These are phyloP conservation scores for Metschnikowia gelsemii DNA, from an alignment of 805 yeast species.

Conservation along the genomic window DNA sequence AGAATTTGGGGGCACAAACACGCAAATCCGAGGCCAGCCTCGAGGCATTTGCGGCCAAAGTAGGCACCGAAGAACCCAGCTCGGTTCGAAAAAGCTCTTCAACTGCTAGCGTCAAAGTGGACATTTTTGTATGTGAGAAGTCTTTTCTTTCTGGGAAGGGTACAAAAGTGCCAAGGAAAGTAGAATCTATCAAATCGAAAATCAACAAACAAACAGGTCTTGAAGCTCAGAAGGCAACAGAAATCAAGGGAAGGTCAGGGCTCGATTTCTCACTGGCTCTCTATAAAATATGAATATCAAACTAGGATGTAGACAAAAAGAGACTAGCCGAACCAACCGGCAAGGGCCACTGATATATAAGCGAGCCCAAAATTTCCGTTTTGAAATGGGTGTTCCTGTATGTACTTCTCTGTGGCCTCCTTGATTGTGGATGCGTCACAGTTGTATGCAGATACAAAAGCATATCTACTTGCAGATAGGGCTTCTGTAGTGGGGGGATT, in stretches of 20 bases:
- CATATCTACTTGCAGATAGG: conserved; percentile 3
- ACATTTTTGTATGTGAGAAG: conserved; percentile 12
- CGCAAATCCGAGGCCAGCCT: conserved; percentile 10
- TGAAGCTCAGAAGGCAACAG: not conserved
- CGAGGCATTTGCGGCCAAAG: conserved; percentile 9
- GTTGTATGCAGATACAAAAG: not conserved
- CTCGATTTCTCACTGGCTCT: not conserved
- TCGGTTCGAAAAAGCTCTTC: conserved; percentile 17
- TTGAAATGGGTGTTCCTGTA: conserved; percentile 1
- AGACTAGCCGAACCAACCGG: too few species aligned
- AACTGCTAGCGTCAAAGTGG: conserved; percentile 20
- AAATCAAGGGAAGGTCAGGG: not conserved
- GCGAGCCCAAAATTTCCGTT: conserved; percentile 4
- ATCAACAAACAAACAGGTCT: not conserved
- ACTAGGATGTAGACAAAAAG: not conserved
- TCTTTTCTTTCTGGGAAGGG: not conserved
- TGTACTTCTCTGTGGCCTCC: conserved; percentile 1
- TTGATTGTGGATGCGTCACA: conserved; percentile 1
- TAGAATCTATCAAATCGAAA: not conserved
- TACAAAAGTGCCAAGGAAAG: not conserved
- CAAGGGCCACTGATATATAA: conserved; percentile 9
- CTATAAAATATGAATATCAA: not conserved
- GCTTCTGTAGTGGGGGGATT: conserved; percentile 3
- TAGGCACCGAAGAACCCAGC: conserved; percentile 2
- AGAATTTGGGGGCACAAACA: not conserved